These are phyloP conservation scores for Trypanosoma rangeli DNA, from an alignment of 208 protist genomes.

Conservation along the genomic window DNA sequence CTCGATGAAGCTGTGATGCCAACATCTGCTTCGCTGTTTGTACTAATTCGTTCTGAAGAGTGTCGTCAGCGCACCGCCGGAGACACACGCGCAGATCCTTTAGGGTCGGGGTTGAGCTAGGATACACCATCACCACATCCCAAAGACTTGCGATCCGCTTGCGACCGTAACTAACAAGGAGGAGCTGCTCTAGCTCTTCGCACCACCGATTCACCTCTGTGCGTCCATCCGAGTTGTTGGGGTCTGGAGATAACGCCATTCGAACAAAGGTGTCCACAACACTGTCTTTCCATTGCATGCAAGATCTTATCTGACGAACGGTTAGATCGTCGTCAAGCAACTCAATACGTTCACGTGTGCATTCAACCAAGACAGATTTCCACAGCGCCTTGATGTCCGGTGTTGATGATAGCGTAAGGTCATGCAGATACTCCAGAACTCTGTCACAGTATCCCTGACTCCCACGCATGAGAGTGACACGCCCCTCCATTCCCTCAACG, in stretches of 20 bases:
- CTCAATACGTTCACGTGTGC: slow-evolving; percentile 47
- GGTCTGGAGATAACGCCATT: slow-evolving; percentile 42
- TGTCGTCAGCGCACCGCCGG: slow-evolving; percentile 42
- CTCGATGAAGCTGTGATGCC: slow-evolving; percentile 72
- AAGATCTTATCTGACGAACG: slow-evolving; percentile 44
- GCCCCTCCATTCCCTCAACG: slow-evolving; percentile 7
- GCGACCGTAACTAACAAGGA: slow-evolving; percentile 56
- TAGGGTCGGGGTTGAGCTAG: slow-evolving; percentile 71
- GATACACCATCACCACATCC: slow-evolving; percentile 88
- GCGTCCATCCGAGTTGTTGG: slow-evolving; percentile 23
- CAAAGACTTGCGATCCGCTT: slow-evolving; percentile 70
- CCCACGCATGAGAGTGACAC: slow-evolving; percentile 7
- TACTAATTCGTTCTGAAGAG: slow-evolving; percentile 61
- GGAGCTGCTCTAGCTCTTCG: slow-evolving; percentile 53
- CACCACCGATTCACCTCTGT: slow-evolving; percentile 68
- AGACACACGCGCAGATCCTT: slow-evolving; percentile 81
- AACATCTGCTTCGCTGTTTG: slow-evolving; percentile 58
- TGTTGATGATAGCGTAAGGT: slow-evolving; percentile 58
- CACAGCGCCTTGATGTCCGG: slow-evolving; percentile 60
- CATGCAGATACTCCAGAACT: slow-evolving; percentile 57
- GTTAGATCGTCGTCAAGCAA: slow-evolving; percentile 69
- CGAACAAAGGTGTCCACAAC: slow-evolving; percentile 71
- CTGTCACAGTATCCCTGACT: slow-evolving; percentile 28
- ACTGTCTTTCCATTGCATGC: slow-evolving; percentile 63
- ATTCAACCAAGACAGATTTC: slow-evolving; percentile 51